Conservation (phyloP, 139 green algal genomes). For the Chlamydomonas incerta region DNA sequence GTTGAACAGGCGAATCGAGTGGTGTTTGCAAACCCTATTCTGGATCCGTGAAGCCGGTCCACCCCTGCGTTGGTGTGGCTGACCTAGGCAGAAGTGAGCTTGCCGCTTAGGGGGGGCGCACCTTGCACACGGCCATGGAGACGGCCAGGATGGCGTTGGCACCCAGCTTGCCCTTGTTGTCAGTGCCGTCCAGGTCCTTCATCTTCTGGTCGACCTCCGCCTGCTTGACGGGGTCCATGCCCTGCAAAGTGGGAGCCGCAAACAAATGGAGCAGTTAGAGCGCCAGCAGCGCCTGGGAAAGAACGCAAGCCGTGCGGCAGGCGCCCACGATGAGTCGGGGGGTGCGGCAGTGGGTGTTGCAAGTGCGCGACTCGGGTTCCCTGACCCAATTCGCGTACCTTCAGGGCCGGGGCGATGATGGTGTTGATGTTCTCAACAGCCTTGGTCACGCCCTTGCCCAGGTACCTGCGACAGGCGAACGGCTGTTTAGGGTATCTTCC, state of each 20-base stretch:
- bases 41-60: too few relatives aligned
- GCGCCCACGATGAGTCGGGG: too few relatives aligned
- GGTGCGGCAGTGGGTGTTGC: too few relatives aligned
- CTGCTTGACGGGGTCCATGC: slow-evolving; percentile 94
- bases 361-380: too few relatives aligned
- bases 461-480: slow-evolving; percentile 64
- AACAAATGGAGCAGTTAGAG: too few relatives aligned
- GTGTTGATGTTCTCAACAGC: slow-evolving; percentile 98
- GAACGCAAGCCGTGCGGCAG: too few relatives aligned
- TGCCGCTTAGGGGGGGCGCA: too few relatives aligned
- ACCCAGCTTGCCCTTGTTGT: slow-evolving; percentile 98
- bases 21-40: slow-evolving; percentile 7
- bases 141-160: slow-evolving; percentile 99
- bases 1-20: too few relatives aligned
- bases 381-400: slow-evolving; percentile 56
- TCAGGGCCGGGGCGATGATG: slow-evolving; percentile 91
- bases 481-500: too few relatives aligned
- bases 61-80: too few relatives aligned
- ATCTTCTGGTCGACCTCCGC: slow-evolving; percentile 93
- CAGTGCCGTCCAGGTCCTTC: slow-evolving; percentile 95
- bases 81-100: too few relatives aligned
- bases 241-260: slow-evolving; percentile 53
- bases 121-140: slow-evolving; percentile 94
- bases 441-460: slow-evolving; percentile 96
- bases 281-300: too few relatives aligned